These are phyloP conservation scores for Euphorbia peplus DNA, from an alignment of 345 rosid genomes.

Conservation along the genomic window DNA sequence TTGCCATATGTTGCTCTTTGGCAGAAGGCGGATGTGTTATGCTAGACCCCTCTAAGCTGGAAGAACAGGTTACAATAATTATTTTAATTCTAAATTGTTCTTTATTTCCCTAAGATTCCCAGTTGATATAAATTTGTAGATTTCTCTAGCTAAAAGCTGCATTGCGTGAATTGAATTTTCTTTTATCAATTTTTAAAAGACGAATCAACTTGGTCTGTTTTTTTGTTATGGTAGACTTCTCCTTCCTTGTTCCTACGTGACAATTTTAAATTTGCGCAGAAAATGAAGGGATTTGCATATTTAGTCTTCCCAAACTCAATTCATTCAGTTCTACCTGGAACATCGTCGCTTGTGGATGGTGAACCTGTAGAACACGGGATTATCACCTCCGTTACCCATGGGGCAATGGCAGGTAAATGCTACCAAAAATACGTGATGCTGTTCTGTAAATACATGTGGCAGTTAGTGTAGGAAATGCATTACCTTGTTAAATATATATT, in stretches of 20 bases:
- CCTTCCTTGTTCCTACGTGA: constrained; percentile 4
- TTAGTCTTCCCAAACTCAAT: constrained; percentile 77
- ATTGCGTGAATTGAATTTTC: neutral
- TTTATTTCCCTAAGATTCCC: neutral
- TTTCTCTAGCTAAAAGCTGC: neutral
- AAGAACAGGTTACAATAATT: constrained; percentile 65
- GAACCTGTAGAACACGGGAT: constrained; percentile 70
- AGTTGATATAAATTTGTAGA: neutral
- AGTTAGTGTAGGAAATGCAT: neutral
- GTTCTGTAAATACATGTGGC: neutral
- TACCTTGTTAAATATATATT: neutral
- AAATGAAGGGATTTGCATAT: constrained; percentile 75
- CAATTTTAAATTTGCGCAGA: constrained; percentile 39
- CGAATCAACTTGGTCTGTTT: neutral
- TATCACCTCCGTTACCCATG: constrained; percentile 76
- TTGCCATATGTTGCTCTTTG: constrained; percentile 83
- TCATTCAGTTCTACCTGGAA: constrained; percentile 56
- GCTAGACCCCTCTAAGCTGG: constrained; percentile 80
- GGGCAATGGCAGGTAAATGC: constrained; percentile 69
- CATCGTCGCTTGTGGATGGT: constrained; percentile 37
- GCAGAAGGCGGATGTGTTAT: constrained; percentile 54
- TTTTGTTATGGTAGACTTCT: neutral
- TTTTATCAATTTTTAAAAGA: neutral
- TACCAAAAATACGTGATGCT: neutral
- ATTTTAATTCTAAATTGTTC: neutral